Base-by-base conservation (phyloP, 2,329 filamentous ascomycete genomes). In the Aspergillus sp. region DNA sequence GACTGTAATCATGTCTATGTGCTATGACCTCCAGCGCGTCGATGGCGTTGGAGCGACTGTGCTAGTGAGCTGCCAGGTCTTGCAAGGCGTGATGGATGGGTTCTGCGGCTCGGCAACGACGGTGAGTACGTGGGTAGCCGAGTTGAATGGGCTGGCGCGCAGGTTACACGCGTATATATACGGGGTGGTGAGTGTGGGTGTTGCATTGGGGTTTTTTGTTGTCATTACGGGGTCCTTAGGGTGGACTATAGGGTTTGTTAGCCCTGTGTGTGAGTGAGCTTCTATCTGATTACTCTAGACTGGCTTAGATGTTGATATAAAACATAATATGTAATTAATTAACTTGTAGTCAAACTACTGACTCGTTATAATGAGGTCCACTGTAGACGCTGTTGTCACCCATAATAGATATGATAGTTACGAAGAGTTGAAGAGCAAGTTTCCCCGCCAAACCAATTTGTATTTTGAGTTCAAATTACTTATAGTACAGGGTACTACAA, bases 11-110 rank as follows among this genome's bases (percentile, higher is more conserved):
- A 73, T 96, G 50, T 92, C 85, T 13, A 87, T 91, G 82, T 83
- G 86, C 30, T 96, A 85, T 78, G 89, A 96, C 68, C 76, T 96
- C 51, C 89, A 91, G 62, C 91, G 91, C 67, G 79, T 84, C 1
- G 58, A 64, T n/a, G 72, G 78, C 1, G 66, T 72, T 6, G 82
- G 81, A 0, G 82, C 80, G 24, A 52, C 61, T 9, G 60, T 65
- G 15, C 51, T 83, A 1, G 71, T 67, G 0, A 86, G 85, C 0
- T 93, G 88, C 60, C 87, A 89, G 73, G 82, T 90, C 1, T 71
- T 90, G 49, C 84, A 87, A 66, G 86, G 86, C 5, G 73, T 89
- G 3, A 82, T 86, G 70, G 86, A 89, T 75, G 86, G 86, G 2
- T 88, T 89, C 64, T 89, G 87, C 66, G 86, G 87, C 2, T 85